Base-by-base conservation (phyloP, 164 flowering plant species). In the Aristolochia fimbriata region DNA sequence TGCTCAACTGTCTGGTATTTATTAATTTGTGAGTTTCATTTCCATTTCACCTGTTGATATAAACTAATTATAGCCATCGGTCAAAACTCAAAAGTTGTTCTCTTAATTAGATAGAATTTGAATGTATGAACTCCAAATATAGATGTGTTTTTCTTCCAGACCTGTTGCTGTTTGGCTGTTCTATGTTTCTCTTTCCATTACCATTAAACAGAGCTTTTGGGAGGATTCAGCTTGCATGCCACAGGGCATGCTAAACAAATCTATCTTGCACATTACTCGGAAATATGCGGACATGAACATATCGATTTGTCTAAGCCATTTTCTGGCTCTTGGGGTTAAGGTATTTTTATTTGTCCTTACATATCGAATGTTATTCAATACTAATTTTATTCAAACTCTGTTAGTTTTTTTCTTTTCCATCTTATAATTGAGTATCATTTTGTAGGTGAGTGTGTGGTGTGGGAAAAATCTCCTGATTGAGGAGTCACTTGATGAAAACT, bases 391-490 rank as follows among this genome's bases (percentile, higher is more conserved):
- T 41, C 23, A 27, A 17, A 17, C 25, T 19, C 14, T 47, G 15
- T 8, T 20, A 27, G 30, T 56, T 16, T 19, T 43, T 20, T 31
- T 0, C 13, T 11, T n/a, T n/a, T 31, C 21, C 55, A 54, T 59
- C 56, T 52, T 30, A 54, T 65, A 51, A 50, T 24, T 59, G 43
- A 20, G n/a, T 21, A 47, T 64, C 25, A 47, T 67, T 55, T 61
- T 20, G 47, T 65, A 92, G 96, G 98, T 90, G 56, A 81, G 83
- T 74, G 56, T 62, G 41, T 90, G 96, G 92, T 86, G 85, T 76
- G 72, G 71, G 53, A 82, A 87, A 72, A 96, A 89, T 85, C 71
- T 92, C 14, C 75, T 79, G 65, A 78, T 64, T 9, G 85, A 77
- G 58, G 96, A 83, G 19, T 85, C 85, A 64, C 85, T 77, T 71